phyloP scores from a whole-genome alignment of 805 yeast species.

The Candida hungchunana region DNA sequence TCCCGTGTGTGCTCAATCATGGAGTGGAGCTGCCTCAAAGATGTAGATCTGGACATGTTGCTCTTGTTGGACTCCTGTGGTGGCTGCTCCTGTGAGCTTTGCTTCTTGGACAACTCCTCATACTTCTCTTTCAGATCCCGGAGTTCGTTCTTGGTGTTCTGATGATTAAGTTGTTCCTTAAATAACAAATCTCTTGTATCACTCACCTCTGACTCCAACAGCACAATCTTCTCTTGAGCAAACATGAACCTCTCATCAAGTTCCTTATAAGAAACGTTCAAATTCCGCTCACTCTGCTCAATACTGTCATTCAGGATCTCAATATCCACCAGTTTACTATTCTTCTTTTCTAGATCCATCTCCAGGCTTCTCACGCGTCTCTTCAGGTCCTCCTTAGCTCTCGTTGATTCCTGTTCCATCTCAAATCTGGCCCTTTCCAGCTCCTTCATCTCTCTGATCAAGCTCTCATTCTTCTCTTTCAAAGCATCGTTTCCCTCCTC shows the following conservation, averaged over 20 bases:
- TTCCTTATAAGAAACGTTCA: conserved; percentile 30
- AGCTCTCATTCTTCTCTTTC: conserved; percentile 16
- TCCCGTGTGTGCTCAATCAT: conserved; percentile 28
- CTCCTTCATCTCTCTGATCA: conserved; percentile 25
- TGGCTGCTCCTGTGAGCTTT: conserved; percentile 1
- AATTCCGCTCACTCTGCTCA: conserved; percentile 38
- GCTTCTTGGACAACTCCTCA: conserved; percentile 5
- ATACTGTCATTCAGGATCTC: conserved; percentile 41
- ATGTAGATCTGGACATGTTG: conserved; percentile 24
- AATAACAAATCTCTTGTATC: conserved; percentile 26
- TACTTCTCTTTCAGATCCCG: conserved; percentile 16
- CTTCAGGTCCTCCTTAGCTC: conserved; percentile 19
- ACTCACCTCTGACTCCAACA: conserved; percentile 35
- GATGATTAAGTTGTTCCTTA: conserved; percentile 26
- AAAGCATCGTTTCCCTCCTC: conserved; percentile 24
- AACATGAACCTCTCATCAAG: conserved; percentile 33
- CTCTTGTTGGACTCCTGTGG: conserved; percentile 3
- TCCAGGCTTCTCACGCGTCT: conserved; percentile 24
- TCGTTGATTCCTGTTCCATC: conserved; percentile 25
- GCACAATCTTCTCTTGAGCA: conserved; percentile 34
- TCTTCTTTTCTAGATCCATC: conserved; percentile 29
- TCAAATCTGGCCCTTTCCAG: conserved; percentile 26
- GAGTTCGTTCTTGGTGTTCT: conserved; percentile 26
- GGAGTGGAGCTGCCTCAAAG: conserved; percentile 28
- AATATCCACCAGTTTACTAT: conserved; percentile 33